These are phyloP conservation scores for Amphibolis antarctica DNA, from an alignment of 106 monocot genomes.

Conservation along the genomic window DNA sequence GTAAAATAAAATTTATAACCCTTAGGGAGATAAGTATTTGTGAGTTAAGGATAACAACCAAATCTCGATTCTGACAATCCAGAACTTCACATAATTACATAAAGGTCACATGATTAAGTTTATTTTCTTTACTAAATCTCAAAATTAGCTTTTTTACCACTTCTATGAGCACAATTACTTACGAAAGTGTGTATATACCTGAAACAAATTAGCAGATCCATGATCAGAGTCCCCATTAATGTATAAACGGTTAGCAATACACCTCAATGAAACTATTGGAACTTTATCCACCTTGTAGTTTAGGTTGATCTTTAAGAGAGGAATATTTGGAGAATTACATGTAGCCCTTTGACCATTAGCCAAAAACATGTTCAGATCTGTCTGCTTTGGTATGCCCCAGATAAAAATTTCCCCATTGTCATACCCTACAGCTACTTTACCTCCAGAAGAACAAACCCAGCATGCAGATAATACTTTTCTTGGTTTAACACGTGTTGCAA, in stretches of 20 bases:
- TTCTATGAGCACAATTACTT: no score
- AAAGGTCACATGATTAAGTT: no score
- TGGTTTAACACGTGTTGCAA: slow-evolving; percentile 26
- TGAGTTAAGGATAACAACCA: no score
- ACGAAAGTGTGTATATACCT: slow-evolving; percentile 29
- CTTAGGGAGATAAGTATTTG: no score
- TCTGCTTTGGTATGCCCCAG: slow-evolving; percentile 44
- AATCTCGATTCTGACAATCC: background rate
- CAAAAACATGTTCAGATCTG: slow-evolving; percentile 16
- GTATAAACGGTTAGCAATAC: slow-evolving; percentile 50
- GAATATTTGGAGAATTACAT: slow-evolving; percentile 28
- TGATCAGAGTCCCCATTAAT: slow-evolving; percentile 50
- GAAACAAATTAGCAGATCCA: slow-evolving; percentile 41
- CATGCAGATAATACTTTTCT: slow-evolving; percentile 52
- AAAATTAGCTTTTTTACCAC: no score
- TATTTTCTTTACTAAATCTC: no score
- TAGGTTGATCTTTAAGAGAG: slow-evolving; percentile 74
- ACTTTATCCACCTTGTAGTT: slow-evolving; percentile 72
- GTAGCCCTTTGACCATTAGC: slow-evolving; percentile 13
- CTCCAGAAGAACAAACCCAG: slow-evolving; percentile 65
- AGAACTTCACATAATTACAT: background rate
- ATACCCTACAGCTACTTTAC: slow-evolving; percentile 71
- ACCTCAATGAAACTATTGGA: slow-evolving; percentile 54
- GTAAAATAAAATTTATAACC: no score
- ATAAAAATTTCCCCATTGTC: slow-evolving; percentile 66